Conservation (phyloP, 257 asterid genomes). For the Asclepias syriaca region DNA sequence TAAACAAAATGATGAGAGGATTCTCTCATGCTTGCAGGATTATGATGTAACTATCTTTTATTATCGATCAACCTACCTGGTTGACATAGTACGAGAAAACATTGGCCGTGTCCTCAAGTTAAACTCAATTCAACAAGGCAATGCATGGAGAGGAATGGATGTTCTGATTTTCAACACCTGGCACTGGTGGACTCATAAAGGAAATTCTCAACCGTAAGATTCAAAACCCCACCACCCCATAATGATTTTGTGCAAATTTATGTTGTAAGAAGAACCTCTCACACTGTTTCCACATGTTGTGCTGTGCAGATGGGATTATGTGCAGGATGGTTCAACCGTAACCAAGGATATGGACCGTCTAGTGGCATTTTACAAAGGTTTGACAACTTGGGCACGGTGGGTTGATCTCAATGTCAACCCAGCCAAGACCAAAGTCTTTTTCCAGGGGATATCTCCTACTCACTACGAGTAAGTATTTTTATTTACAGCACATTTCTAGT, state of each 20-base stretch:
- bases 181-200: constrained; percentile 50
- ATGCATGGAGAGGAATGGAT: constrained; percentile 37
- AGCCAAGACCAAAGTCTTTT: constrained; percentile 42
- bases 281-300: not conserved
- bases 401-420: constrained; percentile 42
- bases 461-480: constrained; percentile 38
- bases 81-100: constrained; percentile 24
- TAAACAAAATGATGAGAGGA: no score
- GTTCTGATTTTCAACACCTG: constrained; percentile 36
- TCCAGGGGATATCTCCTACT: constrained; percentile 54
- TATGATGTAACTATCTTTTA: constrained; percentile 27
- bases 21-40: constrained; percentile 19
- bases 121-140: constrained; percentile 31
- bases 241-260: not conserved
- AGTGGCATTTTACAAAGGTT: constrained; percentile 41
- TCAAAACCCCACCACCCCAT: not conserved
- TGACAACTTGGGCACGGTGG: constrained; percentile 61
- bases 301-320: constrained; percentile 53
- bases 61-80: constrained; percentile 28
- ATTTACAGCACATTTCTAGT: no score
- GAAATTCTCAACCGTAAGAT: constrained; percentile 32
- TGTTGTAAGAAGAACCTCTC: not conserved
- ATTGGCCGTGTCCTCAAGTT: constrained; percentile 28
- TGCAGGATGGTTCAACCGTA: constrained; percentile 34
- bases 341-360: constrained; percentile 47